Percentiles rank a stretch among this genome's conserved stretches.
These are phyloP conservation scores for Dactylellina sp. DNA, from an alignment of 2,329 filamentous ascomycete genomes.

Conservation along the genomic window DNA sequence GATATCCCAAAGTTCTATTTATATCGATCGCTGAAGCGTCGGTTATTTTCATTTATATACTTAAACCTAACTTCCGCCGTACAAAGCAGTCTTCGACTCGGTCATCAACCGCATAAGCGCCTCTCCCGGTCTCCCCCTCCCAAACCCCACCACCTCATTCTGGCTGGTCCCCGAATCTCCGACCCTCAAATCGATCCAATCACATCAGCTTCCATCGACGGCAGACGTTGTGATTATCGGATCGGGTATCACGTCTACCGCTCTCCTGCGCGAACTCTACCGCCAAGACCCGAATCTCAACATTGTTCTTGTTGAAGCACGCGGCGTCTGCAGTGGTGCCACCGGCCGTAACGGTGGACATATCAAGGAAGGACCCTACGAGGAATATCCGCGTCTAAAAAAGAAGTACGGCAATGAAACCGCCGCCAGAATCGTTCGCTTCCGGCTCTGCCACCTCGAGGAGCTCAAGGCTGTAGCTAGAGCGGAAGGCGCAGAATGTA, in stretches of 20 bases:
- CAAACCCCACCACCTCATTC: conserved; percentile 66
- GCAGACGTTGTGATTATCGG: conserved; percentile 70
- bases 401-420: conserved; percentile 61
- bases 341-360: conserved; percentile 70
- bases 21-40: neutral
- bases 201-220: conserved; percentile 62
- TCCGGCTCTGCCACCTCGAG: conserved; percentile 66
- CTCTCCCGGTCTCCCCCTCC: conserved; percentile 65
- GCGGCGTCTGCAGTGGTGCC: conserved; percentile 68
- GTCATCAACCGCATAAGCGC: conserved; percentile 9
- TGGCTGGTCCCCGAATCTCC: conserved; percentile 67
- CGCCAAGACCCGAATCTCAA: conserved; percentile 28
- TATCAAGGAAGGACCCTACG: conserved; percentile 67
- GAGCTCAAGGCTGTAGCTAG: conserved; percentile 64
- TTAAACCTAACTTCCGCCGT: conserved; percentile 18
- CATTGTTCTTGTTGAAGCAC: conserved; percentile 68
- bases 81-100: conserved; percentile 39
- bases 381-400: conserved; percentile 64
- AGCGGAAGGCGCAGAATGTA: conserved; percentile 60
- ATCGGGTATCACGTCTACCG: conserved; percentile 69
- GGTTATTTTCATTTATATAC: neutral
- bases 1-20: neutral
- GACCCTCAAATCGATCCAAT: conserved; percentile 63
- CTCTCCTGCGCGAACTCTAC: conserved; percentile 63
- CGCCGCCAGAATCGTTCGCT: conserved; percentile 65